Percentiles rank a stretch among this genome's conserved stretches.
Evolutionary conservation across 2,329 filamentous ascomycete species (phyloP).

Genomic region (Sporothrix luriei): DNA sequence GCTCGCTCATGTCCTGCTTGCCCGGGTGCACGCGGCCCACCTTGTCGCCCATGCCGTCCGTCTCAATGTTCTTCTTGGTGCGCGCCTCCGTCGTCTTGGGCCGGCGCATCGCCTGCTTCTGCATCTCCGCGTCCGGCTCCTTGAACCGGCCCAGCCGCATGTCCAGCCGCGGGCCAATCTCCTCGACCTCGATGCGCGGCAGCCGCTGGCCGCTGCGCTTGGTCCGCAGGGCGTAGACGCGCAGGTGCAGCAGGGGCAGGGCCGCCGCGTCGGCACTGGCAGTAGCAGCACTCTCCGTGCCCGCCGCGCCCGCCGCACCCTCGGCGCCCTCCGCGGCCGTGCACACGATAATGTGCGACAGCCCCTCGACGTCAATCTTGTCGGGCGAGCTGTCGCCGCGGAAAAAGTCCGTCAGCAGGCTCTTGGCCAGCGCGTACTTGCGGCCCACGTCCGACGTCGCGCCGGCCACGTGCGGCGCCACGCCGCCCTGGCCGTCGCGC

Average conservation of each 20-base stretch:
- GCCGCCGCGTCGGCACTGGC: no score
- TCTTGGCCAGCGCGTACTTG: conserved; percentile 79
- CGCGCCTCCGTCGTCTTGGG: conserved; percentile 72
- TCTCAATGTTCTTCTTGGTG: conserved; percentile 95
- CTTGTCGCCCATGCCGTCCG: conserved; percentile 93
- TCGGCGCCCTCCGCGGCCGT: conserved; percentile 66
- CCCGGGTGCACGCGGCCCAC: conserved; percentile 88
- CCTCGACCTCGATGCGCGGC: conserved; percentile 64
- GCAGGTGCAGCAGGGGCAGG: conserved; percentile 65
- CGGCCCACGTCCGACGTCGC: conserved; percentile 34
- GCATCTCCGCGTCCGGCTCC: conserved; percentile 74
- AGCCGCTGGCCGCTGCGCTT: conserved; percentile 84
- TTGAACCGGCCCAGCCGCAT: conserved; percentile 80
- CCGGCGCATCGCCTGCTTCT: conserved; percentile 90
- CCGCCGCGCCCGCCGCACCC: conserved; percentile 38
- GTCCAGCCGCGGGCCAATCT: conserved; percentile 75
- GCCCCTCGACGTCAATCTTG: conserved; percentile 89
- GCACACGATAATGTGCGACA: conserved; percentile 87
- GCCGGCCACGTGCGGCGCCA: not conserved
- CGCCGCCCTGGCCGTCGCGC: conserved; percentile 45
- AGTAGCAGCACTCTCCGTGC: conserved; percentile 45
- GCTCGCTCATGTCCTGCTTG: conserved; percentile 79
- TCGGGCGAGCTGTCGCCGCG: conserved; percentile 72
- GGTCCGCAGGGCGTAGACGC: conserved; percentile 84
- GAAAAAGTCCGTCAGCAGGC: conserved; percentile 87